These are phyloP conservation scores for Vinca major DNA, from an alignment of 305 asterid genomes.

Conservation along the genomic window DNA sequence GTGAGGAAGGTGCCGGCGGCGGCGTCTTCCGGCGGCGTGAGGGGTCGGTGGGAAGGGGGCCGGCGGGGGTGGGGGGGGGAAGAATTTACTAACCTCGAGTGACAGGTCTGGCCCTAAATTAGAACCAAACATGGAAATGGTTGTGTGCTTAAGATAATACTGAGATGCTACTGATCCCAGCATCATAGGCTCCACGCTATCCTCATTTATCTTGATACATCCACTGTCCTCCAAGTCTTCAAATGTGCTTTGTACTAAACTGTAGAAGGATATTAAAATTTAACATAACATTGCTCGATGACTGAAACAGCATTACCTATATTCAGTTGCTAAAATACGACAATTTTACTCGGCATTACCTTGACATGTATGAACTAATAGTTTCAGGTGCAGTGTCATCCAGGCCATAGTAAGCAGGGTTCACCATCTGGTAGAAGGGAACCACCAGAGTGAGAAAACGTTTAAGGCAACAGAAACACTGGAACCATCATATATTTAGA, in stretches of 20 bases:
- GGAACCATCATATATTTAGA: not conserved
- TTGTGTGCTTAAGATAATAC: constrained; percentile 85
- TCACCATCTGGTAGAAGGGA: constrained; percentile 48
- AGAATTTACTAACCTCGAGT: constrained; percentile 60
- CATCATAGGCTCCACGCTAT: constrained; percentile 83
- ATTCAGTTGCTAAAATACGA: constrained; percentile 12
- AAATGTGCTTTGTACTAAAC: constrained; percentile 71
- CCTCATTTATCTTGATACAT: constrained; percentile 75
- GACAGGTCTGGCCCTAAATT: constrained; percentile 87
- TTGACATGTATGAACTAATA: constrained; percentile 77
- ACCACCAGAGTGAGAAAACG: not conserved
- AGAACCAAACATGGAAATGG: constrained; percentile 93
- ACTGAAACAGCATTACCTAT: constrained; percentile 13
- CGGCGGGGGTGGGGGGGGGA: too few relatives aligned
- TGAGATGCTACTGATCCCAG: constrained; percentile 95
- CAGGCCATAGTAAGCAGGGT: constrained; percentile 92
- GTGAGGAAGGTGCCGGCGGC: too few relatives aligned
- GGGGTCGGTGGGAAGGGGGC: too few relatives aligned
- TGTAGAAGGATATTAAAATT: constrained; percentile 26
- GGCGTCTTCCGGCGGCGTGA: too few relatives aligned
- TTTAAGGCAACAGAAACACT: not conserved
- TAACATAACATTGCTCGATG: constrained; percentile 10
- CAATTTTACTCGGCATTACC: constrained; percentile 34
- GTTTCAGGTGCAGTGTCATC: constrained; percentile 73
- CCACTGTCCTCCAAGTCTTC: constrained; percentile 99